Evolutionary conservation across 1,139 yeast genomes (phyloP).

Genomic region (Magnusiomyces sp.): DNA sequence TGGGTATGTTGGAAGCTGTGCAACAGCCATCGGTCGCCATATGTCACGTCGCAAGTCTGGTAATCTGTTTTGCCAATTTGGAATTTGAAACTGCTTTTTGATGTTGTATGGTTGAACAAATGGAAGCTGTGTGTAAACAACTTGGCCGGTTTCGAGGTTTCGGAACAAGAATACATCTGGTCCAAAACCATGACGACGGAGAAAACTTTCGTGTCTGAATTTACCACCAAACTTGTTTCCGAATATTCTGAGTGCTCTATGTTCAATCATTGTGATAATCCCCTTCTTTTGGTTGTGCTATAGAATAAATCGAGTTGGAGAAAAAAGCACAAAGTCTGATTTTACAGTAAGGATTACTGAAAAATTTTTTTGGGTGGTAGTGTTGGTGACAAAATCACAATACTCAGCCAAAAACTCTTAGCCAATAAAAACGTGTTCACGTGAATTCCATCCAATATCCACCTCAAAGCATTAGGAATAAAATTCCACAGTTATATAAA

Average conservation of each 20-base stretch:
- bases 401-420: too few species aligned
- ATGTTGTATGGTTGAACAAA: constrained; percentile 57
- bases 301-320: too few species aligned
- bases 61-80: constrained; percentile 81
- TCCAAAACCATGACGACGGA: constrained; percentile 48
- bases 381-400: too few species aligned
- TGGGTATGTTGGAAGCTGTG: constrained; percentile 55
- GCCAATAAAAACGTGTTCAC: too few species aligned
- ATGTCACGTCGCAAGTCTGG: constrained; percentile 73
- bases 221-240: constrained; percentile 19
- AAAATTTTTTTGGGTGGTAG: too few species aligned
- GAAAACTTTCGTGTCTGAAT: constrained; percentile 37
- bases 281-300: too few species aligned
- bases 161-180: constrained; percentile 80
- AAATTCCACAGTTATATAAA: too few species aligned
- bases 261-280: too few species aligned
- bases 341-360: too few species aligned
- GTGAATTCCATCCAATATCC: too few species aligned
- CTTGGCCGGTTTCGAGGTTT: constrained; percentile 84
- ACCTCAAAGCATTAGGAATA: too few species aligned
- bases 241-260: constrained; percentile 5
- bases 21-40: constrained; percentile 89
- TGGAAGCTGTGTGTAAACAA: constrained; percentile 74
- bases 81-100: constrained; percentile 54
- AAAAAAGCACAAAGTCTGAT: too few species aligned